Percentiles rank a stretch among this genome's conserved stretches.
phyloP scores from a whole-genome alignment of 2,329 filamentous ascomycete genomes.

The Dactylellina leptospora region DNA sequence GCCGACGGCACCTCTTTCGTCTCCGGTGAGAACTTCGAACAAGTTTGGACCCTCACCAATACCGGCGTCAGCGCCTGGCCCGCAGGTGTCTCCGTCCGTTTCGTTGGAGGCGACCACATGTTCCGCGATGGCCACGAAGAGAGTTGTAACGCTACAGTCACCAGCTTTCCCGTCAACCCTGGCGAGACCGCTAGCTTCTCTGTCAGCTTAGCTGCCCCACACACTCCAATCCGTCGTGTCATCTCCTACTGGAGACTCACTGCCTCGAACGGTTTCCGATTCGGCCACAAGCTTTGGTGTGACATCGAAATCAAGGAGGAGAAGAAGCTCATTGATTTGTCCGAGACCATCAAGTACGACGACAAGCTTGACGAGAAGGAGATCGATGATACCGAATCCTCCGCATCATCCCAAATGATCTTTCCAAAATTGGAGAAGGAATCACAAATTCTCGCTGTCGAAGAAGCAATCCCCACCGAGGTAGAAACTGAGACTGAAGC shows the following conservation, averaged over 20 bases:
- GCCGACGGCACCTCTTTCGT: slow-evolving; percentile 77
- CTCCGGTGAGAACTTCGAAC: slow-evolving; percentile 78
- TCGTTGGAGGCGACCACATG: slow-evolving; percentile 96
- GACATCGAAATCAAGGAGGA: slow-evolving; percentile 74
- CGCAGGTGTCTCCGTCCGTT: slow-evolving; percentile 86
- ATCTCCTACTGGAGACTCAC: slow-evolving; percentile 98
- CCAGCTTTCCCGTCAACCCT: slow-evolving; percentile 73
- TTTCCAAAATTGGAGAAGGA: slow-evolving; percentile 97
- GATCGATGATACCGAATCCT: slow-evolving; percentile 56
- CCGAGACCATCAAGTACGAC: slow-evolving; percentile 51
- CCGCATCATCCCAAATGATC: slow-evolving; percentile 77
- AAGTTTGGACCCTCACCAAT: slow-evolving; percentile 92
- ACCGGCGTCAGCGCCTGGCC: slow-evolving; percentile 83
- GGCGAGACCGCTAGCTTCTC: slow-evolving; percentile 83
- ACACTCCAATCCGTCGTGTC: slow-evolving; percentile 68
- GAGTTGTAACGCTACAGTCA: slow-evolving; percentile 70
- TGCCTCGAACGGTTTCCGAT: slow-evolving; percentile 78
- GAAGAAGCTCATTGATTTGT: slow-evolving; percentile 50
- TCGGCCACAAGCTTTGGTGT: slow-evolving; percentile 95
- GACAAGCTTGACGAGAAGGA: slow-evolving; percentile 58
- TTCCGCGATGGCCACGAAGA: slow-evolving; percentile 83
- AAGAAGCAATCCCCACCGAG: slow-evolving; percentile 66
- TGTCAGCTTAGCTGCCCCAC: slow-evolving; percentile 81
- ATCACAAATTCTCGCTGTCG: slow-evolving; percentile 81
- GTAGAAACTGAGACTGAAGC: slow-evolving; percentile 62